Percentiles rank a stretch among this genome's conserved stretches.
Evolutionary conservation across 352 stramenopile species (phyloP).

Genomic region (Halophytophthora batemanensis): DNA sequence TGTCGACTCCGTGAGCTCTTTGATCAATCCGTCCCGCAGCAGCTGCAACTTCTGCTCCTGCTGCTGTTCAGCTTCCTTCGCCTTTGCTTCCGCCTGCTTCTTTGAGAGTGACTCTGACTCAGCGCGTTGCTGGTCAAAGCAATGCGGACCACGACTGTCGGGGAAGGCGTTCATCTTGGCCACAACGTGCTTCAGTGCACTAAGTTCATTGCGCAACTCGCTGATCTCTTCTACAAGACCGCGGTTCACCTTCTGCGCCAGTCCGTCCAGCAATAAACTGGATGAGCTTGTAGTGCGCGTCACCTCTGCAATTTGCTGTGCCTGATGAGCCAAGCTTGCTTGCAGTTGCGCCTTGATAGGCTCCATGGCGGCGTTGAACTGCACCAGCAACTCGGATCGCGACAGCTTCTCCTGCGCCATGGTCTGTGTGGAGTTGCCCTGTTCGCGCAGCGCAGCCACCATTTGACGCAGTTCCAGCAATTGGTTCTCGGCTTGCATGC

Average conservation of each 20-base stretch:
- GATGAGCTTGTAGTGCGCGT: conserved; percentile 56
- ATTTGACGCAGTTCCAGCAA: conserved; percentile 74
- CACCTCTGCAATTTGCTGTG: conserved; percentile 69
- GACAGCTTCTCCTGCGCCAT: conserved; percentile 75
- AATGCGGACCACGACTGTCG: conserved; percentile 5
- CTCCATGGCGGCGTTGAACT: conserved; percentile 81
- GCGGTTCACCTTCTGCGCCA: conserved; percentile 68
- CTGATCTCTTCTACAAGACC: conserved; percentile 47
- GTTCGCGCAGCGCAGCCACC: conserved; percentile 63
- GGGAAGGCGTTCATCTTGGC: conserved; percentile 36
- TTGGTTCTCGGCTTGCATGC: conserved; percentile 81
- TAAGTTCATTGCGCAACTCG: conserved; percentile 50
- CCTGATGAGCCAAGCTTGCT: conserved; percentile 69
- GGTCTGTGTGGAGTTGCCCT: conserved; percentile 60
- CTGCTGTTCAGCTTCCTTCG: conserved; percentile 15
- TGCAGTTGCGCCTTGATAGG: conserved; percentile 78
- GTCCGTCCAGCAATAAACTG: conserved; percentile 48
- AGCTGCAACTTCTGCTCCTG: conserved; percentile 17
- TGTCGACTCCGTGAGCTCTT: conserved; percentile 12
- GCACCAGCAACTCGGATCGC: conserved; percentile 63
- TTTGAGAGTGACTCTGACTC: conserved; percentile 9
- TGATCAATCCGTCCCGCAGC: conserved; percentile 16
- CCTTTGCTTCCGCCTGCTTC: conserved; percentile 18
- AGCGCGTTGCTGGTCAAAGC: conserved; percentile 2
- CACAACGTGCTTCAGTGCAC: conserved; percentile 53